Conservation (phyloP, 2,329 filamentous ascomycete species). For the Aphanocladium album region DNA sequence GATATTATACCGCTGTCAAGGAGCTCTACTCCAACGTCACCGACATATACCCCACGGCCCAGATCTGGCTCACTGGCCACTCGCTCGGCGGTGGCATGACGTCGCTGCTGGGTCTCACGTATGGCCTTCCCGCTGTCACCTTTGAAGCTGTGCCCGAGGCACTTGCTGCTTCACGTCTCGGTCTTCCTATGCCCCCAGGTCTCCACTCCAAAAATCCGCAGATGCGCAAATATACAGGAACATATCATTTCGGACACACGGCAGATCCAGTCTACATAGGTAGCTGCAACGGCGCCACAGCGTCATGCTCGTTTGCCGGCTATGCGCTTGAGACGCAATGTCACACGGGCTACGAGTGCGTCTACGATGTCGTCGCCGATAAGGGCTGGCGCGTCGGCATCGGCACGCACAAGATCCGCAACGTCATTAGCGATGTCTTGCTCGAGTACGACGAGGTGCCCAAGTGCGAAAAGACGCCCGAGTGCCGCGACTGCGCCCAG, state of each 20-base stretch:
- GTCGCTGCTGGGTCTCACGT: constrained; percentile 85
- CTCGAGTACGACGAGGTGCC: constrained; percentile 77
- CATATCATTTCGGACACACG: constrained; percentile 90
- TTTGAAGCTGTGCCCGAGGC: constrained; percentile 93
- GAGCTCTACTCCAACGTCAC: constrained; percentile 93
- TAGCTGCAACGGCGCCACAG: constrained; percentile 83
- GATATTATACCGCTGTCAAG: constrained; percentile 84
- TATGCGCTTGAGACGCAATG: constrained; percentile 94
- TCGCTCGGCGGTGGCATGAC: constrained; percentile 87
- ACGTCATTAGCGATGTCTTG: constrained; percentile 83
- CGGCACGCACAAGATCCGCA: constrained; percentile 83
- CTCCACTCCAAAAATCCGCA: constrained; percentile 67
- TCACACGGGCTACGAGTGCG: constrained; percentile 81
- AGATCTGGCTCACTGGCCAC: constrained; percentile 87
- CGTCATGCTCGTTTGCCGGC: constrained; percentile 82
- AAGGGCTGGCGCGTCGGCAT: constrained; percentile 90
- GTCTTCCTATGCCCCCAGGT: constrained; percentile 79
- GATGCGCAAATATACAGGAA: constrained; percentile 65
- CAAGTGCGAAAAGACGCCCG: constrained; percentile 66
- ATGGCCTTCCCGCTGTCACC: constrained; percentile 83
- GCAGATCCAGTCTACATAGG: constrained; percentile 95
- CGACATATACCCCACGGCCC: constrained; percentile 75
- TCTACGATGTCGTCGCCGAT: constrained; percentile 88
- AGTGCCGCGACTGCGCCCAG: constrained; percentile 82
- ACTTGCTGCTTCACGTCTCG: constrained; percentile 75